These are phyloP conservation scores for Eutrema yunnanense DNA, from an alignment of 345 rosid species.

Conservation along the genomic window DNA sequence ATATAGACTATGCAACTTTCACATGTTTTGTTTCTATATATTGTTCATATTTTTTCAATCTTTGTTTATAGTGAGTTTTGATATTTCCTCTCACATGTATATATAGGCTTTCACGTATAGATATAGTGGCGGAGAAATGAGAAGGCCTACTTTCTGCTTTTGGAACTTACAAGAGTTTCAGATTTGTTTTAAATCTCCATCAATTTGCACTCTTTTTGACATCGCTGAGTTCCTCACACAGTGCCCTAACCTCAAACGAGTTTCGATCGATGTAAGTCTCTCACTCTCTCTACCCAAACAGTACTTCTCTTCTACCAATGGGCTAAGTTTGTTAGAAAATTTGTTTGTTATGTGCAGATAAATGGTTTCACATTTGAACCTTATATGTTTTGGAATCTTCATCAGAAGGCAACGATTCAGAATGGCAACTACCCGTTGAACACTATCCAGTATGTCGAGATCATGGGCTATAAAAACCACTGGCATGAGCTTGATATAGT, in stretches of 20 bases:
- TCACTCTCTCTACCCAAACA: not conserved
- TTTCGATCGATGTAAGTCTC: not conserved
- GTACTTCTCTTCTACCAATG: no score
- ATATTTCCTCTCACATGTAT: not conserved
- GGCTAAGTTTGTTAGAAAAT: no score
- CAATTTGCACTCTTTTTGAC: not conserved
- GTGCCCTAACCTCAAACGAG: not conserved
- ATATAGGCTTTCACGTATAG: not conserved
- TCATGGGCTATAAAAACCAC: slow-evolving; percentile 14
- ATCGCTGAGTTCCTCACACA: not conserved
- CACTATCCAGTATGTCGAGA: not conserved
- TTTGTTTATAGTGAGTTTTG: not conserved
- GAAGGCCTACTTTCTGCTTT: not conserved
- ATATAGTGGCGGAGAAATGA: not conserved
- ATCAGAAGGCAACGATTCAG: not conserved
- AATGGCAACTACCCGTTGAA: not conserved
- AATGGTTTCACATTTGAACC: slow-evolving; percentile 8
- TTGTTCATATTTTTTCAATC: not conserved
- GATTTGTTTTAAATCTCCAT: not conserved
- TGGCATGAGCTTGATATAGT: slow-evolving; percentile 9
- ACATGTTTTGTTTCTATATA: no score
- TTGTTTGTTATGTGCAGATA: not conserved
- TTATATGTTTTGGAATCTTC: not conserved
- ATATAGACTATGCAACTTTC: no score
- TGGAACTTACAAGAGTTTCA: not conserved